Conservation (phyloP, 495 filamentous ascomycete species). For the Podospora fimiseda region DNA sequence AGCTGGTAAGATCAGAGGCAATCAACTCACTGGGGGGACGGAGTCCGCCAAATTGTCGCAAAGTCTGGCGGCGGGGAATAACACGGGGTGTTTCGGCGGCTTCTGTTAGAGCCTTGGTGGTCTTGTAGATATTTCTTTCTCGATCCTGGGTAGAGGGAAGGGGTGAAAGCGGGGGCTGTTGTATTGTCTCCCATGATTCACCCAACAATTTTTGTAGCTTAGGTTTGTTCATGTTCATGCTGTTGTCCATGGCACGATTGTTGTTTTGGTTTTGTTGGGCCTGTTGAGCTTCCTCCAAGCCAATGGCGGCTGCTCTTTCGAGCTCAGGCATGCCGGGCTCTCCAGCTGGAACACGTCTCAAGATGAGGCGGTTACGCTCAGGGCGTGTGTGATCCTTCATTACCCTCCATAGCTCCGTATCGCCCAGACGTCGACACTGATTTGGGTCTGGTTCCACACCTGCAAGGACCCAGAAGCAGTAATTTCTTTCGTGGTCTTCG, state of each 20-base stretch:
- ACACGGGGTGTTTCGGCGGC: conserved; percentile 43
- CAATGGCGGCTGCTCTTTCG: conserved; percentile 73
- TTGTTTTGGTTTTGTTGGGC: conserved; percentile 74
- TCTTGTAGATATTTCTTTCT: conserved; percentile 57
- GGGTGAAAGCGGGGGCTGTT: conserved; percentile 77
- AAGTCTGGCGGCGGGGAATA: conserved; percentile 52
- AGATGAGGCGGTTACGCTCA: conserved; percentile 83
- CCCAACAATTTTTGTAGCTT: conserved; percentile 82
- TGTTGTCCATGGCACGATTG: conserved; percentile 54
- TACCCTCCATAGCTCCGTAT: conserved; percentile 80
- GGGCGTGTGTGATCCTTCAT: conserved; percentile 65
- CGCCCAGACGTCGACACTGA: conserved; percentile 69
- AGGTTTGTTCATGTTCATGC: conserved; percentile 57
- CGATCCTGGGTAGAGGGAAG: conserved; percentile 55
- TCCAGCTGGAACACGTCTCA: conserved; percentile 80
- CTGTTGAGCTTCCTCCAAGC: conserved; percentile 71
- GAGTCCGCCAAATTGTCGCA: conserved; percentile 74
- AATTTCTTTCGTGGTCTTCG: conserved; percentile 70
- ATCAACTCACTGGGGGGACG: conserved; percentile 95
- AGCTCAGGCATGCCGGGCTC: conserved; percentile 78
- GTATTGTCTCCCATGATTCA: conserved; percentile 68
- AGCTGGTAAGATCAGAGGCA: conserved; percentile 87
- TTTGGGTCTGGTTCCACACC: conserved; percentile 74
- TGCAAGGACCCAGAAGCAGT: conserved; percentile 77
- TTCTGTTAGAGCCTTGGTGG: conserved; percentile 53